Percentiles rank a stretch among this genome's conserved stretches.
phyloP scores from a whole-genome alignment of 441 rosid species.

The Gossypium davidsonii region DNA sequence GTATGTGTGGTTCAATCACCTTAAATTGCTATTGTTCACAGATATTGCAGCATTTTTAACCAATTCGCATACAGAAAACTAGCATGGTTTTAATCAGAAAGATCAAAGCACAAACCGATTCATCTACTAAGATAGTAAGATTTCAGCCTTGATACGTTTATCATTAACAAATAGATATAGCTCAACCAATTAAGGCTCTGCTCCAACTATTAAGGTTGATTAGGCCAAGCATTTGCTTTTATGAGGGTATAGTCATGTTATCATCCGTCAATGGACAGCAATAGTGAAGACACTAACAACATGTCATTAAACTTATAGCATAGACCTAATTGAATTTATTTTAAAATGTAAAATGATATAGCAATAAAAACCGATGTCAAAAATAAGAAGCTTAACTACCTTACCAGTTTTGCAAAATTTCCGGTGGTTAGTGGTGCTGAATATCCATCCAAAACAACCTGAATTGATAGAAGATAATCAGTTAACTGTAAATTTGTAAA shows the following conservation, averaged over 20 bases:
- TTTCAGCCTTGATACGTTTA: neutral
- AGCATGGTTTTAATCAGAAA: neutral
- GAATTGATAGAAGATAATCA: slow-evolving; percentile 18
- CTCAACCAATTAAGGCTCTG: neutral
- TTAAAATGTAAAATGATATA: neutral
- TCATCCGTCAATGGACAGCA: neutral
- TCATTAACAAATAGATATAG: neutral
- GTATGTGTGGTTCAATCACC: neutral
- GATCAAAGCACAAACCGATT: neutral
- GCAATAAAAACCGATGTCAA: neutral
- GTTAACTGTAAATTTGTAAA: neutral
- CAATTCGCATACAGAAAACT: neutral
- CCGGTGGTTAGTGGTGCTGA: slow-evolving; percentile 94
- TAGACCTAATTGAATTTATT: neutral
- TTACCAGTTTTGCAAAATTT: slow-evolving; percentile 91
- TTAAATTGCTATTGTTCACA: neutral
- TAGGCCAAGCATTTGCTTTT: neutral
- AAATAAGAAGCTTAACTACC: slow-evolving; percentile 53
- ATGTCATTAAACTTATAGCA: neutral
- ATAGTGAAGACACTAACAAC: neutral
- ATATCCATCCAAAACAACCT: slow-evolving; percentile 85
- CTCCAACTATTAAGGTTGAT: neutral
- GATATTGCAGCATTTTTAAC: neutral
- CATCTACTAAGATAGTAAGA: neutral
- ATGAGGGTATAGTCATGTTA: neutral